Base-by-base conservation (phyloP, 1,284 basidiomycete genomes). In the Sanghuangporus sanghuang region DNA sequence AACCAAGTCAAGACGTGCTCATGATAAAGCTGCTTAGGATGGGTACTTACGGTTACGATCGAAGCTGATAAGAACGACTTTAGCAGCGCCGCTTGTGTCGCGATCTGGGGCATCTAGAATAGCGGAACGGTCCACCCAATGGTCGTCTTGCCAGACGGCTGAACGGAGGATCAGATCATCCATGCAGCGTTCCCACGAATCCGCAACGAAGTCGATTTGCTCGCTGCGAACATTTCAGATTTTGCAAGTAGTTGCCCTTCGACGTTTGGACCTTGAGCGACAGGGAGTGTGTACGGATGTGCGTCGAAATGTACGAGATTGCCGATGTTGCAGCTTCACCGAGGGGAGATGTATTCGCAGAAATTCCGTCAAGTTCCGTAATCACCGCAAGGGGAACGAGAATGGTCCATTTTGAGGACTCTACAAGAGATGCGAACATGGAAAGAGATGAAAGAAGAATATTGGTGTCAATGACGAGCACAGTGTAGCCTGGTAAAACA, bases 261-360 rank as follows among this genome's bases (percentile, higher is more conserved):
- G 90, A 92, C 0, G 97, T 99, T 75, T 96, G 95, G 9, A 98
- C 89, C 77, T 98, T 98, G 75, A 98, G 85, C 16, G 87, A 90
- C 3, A 80, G 78, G 0, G 87, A 76, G 69, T 93, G 89, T 5
- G 87, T 82, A 57, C 89, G 89, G 65, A 98, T 78, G 67, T 87
- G 87, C n/a, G 82, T 78, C 16, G 85, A 86, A 68, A 98, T 83
- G 71, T 93, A 96, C 0, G 79, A 69, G 60, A 97, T 79, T 0
- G 95, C 92, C 14, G 80, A 78, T 36, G 80, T 77, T 0, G 96
- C 95, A 0, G 86, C 82, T 59, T 85, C 83, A 53, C 89, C 90
- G 12, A 96, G 84, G 35, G 73, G 77, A 16, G 85, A 83, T 0
- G 78, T 68, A 71, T 93, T 92, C 64, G 81, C 79, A 0, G 85